phyloP scores from a whole-genome alignment of 768 basidiomycete genomes.

The Hirschioporus abietinus region DNA sequence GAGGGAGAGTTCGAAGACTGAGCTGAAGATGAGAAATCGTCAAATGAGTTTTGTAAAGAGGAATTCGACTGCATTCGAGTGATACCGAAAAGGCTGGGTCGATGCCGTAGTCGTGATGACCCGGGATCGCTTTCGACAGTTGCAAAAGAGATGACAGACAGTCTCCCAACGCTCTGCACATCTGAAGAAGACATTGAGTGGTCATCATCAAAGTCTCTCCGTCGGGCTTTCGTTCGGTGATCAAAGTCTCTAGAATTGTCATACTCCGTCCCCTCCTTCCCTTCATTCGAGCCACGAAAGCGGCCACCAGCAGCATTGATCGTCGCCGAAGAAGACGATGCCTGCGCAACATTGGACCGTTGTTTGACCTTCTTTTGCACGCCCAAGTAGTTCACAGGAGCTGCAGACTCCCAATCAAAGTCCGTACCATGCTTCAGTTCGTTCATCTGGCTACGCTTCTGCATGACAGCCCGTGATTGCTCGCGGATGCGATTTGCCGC shows the following conservation, averaged over 20 bases:
- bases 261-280: conserved; percentile 28
- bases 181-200: conserved; percentile 90
- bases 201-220: conserved; percentile 84
- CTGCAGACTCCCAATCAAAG: conserved; percentile 54
- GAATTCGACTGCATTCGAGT: conserved; percentile 74
- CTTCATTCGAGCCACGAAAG: conserved; percentile 29
- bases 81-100: conserved; percentile 58
- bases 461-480: conserved; percentile 88
- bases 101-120: conserved; percentile 58
- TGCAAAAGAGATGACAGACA: conserved; percentile 76
- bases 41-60: conserved; percentile 67
- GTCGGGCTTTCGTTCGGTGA: conserved; percentile 68
- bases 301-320: conserved; percentile 59
- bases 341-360: conserved; percentile 61
- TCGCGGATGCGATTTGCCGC: conserved; percentile 74
- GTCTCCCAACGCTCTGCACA: conserved; percentile 64
- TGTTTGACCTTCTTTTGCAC: conserved; percentile 30
- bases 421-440: conserved; percentile 50
- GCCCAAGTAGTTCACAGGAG: conserved; percentile 33
- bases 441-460: conserved; percentile 71
- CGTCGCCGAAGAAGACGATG: conserved; percentile 43
- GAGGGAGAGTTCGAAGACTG: conserved; percentile 80
- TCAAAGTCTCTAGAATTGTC: conserved; percentile 54
- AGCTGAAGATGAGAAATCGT: conserved; percentile 67
- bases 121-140: conserved; percentile 88